Evolutionary conservation across 2,329 filamentous ascomycete species (phyloP).

Genomic region (Fusarium coffeatum): DNA sequence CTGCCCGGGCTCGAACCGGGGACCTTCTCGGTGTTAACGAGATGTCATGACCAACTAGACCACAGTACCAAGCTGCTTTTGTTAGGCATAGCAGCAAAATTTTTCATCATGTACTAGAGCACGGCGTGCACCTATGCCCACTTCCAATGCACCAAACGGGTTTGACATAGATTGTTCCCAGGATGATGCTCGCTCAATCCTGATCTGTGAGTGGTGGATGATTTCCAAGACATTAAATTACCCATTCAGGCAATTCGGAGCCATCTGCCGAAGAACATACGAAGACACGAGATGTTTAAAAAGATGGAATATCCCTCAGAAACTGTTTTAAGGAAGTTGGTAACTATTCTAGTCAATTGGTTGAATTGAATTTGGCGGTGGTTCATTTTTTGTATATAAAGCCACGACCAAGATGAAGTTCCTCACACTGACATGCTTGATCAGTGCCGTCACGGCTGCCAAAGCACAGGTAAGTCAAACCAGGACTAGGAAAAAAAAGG

Average conservation of each 20-base stretch:
- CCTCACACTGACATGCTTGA: not conserved
- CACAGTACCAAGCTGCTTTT: not conserved
- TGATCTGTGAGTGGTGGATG: conserved; percentile 22
- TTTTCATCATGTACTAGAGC: too few species aligned
- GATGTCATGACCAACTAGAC: not conserved
- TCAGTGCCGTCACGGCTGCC: conserved; percentile 11
- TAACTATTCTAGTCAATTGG: not conserved
- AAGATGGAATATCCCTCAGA: not conserved
- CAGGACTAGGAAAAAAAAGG: too few species aligned
- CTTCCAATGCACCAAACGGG: not conserved
- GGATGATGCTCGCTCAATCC: not conserved
- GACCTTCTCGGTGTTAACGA: not conserved
- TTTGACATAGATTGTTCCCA: not conserved
- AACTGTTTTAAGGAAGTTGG: not conserved
- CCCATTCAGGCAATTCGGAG: conserved; percentile 31
- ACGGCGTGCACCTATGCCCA: too few species aligned
- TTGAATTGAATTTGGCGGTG: not conserved
- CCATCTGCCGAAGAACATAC: conserved; percentile 1
- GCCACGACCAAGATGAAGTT: conserved; percentile 11
- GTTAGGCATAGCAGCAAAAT: too few species aligned
- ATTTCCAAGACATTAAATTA: conserved; percentile 4
- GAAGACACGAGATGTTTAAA: conserved; percentile 1
- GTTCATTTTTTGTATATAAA: too few species aligned
- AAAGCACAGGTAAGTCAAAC: conserved; percentile 6
- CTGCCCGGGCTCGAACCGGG: not conserved